phyloP scores from a whole-genome alignment of 2,329 filamentous ascomycete genomes.

The Botrytis hyacinthi region DNA sequence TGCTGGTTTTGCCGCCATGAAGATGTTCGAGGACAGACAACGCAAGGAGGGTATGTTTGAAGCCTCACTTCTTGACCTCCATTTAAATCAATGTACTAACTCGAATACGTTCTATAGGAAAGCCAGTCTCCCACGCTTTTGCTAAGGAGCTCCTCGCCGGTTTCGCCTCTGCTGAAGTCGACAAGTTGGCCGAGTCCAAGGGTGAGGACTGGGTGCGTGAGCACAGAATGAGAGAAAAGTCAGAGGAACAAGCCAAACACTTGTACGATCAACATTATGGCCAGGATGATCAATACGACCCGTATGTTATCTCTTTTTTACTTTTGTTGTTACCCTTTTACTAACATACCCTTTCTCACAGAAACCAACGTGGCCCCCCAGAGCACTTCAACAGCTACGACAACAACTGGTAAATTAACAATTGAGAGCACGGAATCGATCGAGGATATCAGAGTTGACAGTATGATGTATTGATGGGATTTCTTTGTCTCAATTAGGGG shows the following conservation, averaged over 20 bases:
- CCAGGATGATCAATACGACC: slow-evolving; percentile 54
- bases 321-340: neutral
- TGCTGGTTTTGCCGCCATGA: slow-evolving; percentile 77
- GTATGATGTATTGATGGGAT: neutral
- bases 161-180: slow-evolving; percentile 70
- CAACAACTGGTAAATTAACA: slow-evolving; percentile 9
- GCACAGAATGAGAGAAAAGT: slow-evolving; percentile 51
- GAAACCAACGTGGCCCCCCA: slow-evolving; percentile 38
- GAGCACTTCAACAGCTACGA: slow-evolving; percentile 32
- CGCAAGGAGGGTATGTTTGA: slow-evolving; percentile 58
- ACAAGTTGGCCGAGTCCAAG: slow-evolving; percentile 72
- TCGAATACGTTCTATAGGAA: slow-evolving; percentile 48
- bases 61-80: neutral
- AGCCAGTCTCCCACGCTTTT: slow-evolving; percentile 68
- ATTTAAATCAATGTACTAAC: neutral
- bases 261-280: slow-evolving; percentile 65
- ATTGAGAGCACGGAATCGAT: slow-evolving; percentile 2
- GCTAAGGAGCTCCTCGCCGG: slow-evolving; percentile 76
- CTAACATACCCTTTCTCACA: slow-evolving; percentile 13
- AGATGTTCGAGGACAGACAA: slow-evolving; percentile 74
- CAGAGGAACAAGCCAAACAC: slow-evolving; percentile 56
- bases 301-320: slow-evolving; percentile 43
- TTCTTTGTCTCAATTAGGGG: neutral
- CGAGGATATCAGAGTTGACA: neutral
- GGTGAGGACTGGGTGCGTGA: slow-evolving; percentile 53